Evolutionary conservation across 2,329 filamentous ascomycete species (phyloP).

Genomic region (Fusarium clavum): DNA sequence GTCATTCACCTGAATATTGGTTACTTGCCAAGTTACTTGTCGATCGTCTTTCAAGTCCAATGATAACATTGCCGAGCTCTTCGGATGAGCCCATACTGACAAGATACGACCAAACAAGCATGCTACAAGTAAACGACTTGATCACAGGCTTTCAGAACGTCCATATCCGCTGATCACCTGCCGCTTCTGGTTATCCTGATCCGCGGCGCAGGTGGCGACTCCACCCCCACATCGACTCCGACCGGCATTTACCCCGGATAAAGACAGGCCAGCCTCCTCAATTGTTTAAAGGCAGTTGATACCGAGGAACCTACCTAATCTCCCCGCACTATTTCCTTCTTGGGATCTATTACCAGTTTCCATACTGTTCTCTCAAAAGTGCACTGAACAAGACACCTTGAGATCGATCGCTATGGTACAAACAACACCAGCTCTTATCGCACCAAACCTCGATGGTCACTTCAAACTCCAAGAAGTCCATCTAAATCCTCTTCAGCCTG

Average conservation of each 20-base stretch:
- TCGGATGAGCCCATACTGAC: not conserved
- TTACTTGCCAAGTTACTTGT: not conserved
- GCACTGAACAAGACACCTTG: not conserved
- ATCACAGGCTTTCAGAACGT: conserved; percentile 10
- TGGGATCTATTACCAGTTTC: not conserved
- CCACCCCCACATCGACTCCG: conserved; percentile 18
- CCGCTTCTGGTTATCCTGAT: not conserved
- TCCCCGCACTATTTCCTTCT: not conserved
- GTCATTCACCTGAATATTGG: conserved; percentile 7
- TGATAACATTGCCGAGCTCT: not conserved
- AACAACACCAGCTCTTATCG: conserved; percentile 17
- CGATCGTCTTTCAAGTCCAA: not conserved
- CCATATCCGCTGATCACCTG: not conserved
- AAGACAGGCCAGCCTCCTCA: not conserved
- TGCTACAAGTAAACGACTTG: conserved; percentile 16
- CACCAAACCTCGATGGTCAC: not conserved
- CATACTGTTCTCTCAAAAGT: too few species aligned
- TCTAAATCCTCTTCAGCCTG: not conserved
- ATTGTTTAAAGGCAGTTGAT: not conserved
- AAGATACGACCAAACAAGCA: conserved; percentile 11
- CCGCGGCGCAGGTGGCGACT: not conserved
- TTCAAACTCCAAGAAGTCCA: conserved; percentile 8
- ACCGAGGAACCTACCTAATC: not conserved
- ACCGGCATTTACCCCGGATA: conserved; percentile 1
- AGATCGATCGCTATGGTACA: not conserved